phyloP scores from a whole-genome alignment of 768 basidiomycete species.

The Pleurotus platypus region DNA sequence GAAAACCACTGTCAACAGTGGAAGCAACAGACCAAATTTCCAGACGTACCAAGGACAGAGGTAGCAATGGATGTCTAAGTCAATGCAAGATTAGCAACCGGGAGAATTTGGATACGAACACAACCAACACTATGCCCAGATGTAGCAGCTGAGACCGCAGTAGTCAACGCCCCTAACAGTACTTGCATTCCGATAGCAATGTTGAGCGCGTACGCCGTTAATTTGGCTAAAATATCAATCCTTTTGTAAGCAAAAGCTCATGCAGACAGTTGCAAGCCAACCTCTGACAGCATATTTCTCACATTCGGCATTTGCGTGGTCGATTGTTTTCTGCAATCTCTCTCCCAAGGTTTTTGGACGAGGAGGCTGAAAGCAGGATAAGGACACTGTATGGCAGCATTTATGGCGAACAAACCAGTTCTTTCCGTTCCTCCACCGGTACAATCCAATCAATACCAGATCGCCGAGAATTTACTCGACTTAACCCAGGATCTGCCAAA shows the following conservation, averaged over 20 bases:
- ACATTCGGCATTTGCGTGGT: constrained; percentile 41
- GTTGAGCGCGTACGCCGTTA: constrained; percentile 34
- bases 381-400: not conserved
- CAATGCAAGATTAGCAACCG: not conserved
- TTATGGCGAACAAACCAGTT: not conserved
- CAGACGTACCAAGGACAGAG: constrained; percentile 29
- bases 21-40: constrained; percentile 4
- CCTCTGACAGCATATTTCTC: constrained; percentile 44
- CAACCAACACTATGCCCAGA: constrained; percentile 35
- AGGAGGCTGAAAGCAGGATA: constrained; percentile 1
- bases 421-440: constrained; percentile 28
- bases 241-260: constrained; percentile 8
- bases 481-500: not conserved
- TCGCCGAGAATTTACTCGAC: constrained; percentile 8
- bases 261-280: constrained; percentile 1
- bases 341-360: constrained; percentile 40
- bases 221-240: constrained; percentile 26
- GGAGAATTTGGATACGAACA: not conserved
- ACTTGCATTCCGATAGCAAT: constrained; percentile 62
- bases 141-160: constrained; percentile 52
- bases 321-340: constrained; percentile 52
- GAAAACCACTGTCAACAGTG: not conserved
- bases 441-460: constrained; percentile 38
- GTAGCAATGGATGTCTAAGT: constrained; percentile 32
- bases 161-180: constrained; percentile 62